Evolutionary conservation across 805 yeast species (phyloP).

Genomic region (Yamadazyma sp.): DNA sequence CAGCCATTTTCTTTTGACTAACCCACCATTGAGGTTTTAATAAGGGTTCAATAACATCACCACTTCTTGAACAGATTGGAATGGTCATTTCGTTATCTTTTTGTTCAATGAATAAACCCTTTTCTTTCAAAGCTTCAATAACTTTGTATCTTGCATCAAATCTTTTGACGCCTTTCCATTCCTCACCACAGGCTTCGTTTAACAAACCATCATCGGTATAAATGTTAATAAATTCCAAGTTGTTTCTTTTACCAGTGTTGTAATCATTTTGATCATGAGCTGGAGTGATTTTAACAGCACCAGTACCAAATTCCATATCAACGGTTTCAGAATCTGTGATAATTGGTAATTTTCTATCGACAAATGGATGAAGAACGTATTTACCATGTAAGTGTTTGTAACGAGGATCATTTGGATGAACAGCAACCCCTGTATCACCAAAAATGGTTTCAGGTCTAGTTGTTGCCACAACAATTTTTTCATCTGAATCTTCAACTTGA

Average conservation of each 20-base stretch:
- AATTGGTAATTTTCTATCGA: conserved; percentile 82
- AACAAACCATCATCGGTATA: conserved; percentile 88
- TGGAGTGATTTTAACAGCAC: conserved; percentile 99
- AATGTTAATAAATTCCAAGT: conserved; percentile 83
- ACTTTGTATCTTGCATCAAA: conserved; percentile 90
- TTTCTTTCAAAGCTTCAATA: conserved; percentile 71
- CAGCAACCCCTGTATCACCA: conserved; percentile 98
- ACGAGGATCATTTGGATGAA: conserved; percentile 92
- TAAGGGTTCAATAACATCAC: conserved; percentile 94
- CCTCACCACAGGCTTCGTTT: conserved; percentile 85
- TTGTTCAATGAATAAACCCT: conserved; percentile 69
- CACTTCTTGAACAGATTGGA: conserved; percentile 93
- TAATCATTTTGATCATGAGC: conserved; percentile 98
- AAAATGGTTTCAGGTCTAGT: conserved; percentile 98
- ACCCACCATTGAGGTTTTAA: conserved; percentile 99
- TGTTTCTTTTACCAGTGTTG: conserved; percentile 91
- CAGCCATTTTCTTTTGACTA: conserved; percentile 83
- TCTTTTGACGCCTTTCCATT: conserved; percentile 87
- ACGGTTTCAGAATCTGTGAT: conserved; percentile 90
- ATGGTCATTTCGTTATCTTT: conserved; percentile 94
- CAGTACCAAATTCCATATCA: conserved; percentile 99
- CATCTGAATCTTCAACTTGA: conserved; percentile 80
- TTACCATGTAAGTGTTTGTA: conserved; percentile 95
- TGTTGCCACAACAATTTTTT: conserved; percentile 88
- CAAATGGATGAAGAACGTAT: conserved; percentile 84